These are phyloP conservation scores for Mycocentrospora acerina DNA, from an alignment of 2,329 filamentous ascomycete species.

Conservation along the genomic window DNA sequence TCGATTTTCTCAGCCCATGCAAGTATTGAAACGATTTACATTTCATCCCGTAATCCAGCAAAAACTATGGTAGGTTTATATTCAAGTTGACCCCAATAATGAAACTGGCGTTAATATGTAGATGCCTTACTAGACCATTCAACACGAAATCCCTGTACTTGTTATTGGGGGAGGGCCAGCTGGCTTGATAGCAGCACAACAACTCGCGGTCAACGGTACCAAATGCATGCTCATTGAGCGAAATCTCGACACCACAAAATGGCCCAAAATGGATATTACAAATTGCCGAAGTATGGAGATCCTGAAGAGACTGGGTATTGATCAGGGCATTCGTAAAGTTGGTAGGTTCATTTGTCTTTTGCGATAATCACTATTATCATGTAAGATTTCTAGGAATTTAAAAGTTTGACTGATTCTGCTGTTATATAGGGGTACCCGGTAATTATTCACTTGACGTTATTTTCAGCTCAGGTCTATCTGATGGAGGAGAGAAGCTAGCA, in stretches of 20 bases:
- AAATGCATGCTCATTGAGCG: constrained; percentile 26
- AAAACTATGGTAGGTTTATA: too few relatives aligned
- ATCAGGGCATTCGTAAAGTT: constrained; percentile 21
- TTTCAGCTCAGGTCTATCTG: constrained; percentile 15
- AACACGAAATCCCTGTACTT: constrained; percentile 7
- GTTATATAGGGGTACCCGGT: constrained; percentile 1
- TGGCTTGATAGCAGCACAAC: constrained; percentile 23
- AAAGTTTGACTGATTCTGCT: too few relatives aligned
- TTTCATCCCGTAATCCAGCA: too few relatives aligned
- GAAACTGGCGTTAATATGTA: too few relatives aligned
- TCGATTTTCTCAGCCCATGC: too few relatives aligned
- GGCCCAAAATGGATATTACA: constrained; percentile 46
- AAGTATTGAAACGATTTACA: too few relatives aligned
- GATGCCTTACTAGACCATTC: too few relatives aligned
- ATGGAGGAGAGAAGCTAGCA: constrained; percentile 8
- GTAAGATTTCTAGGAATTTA: too few relatives aligned
- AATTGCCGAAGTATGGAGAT: constrained; percentile 43
- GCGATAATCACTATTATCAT: too few relatives aligned
- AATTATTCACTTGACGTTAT: constrained; percentile 14
- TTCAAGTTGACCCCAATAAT: too few relatives aligned
- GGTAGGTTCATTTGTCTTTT: too few relatives aligned
- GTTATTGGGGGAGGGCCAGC: constrained; percentile 30
- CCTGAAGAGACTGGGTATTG: constrained; percentile 30
- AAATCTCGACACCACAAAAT: constrained; percentile 32
- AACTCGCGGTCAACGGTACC: constrained; percentile 18